Percentiles rank a stretch among this genome's conserved stretches.
phyloP scores from a whole-genome alignment of 2,329 filamentous ascomycete genomes.

The Fusarium cicatricum region DNA sequence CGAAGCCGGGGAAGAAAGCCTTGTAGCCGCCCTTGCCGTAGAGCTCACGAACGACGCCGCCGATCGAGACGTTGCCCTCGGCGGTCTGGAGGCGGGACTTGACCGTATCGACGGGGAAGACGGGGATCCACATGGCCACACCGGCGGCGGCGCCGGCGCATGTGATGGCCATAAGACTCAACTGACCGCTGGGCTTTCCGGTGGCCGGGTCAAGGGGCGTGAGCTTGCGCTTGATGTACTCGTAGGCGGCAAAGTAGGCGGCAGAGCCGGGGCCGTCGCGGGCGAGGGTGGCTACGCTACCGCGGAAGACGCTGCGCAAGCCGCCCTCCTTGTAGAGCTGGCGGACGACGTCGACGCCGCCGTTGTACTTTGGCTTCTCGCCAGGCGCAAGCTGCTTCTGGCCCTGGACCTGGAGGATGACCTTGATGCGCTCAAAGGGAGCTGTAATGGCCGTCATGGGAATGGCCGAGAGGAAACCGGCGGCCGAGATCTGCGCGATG shows the following conservation, averaged over 20 bases:
- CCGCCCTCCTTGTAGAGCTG: slow-evolving; percentile 94
- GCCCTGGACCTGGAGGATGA: slow-evolving; percentile 96
- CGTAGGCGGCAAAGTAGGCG: slow-evolving; percentile 97
- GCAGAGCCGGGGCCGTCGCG: slow-evolving; percentile 92
- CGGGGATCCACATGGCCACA: slow-evolving; percentile 98
- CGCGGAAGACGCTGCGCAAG: slow-evolving; percentile 90
- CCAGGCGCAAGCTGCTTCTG: slow-evolving; percentile 88
- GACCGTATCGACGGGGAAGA: slow-evolving; percentile 97
- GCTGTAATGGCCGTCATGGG: slow-evolving; percentile 99
- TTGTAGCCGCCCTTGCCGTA: slow-evolving; percentile 83
- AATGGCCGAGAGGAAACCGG: slow-evolving; percentile 97
- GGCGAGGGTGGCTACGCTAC: slow-evolving; percentile 88
- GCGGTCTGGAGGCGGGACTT: slow-evolving; percentile 94
- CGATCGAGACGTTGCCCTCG: slow-evolving; percentile 82
- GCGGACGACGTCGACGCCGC: slow-evolving; percentile 87
- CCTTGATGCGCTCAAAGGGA: slow-evolving; percentile 98
- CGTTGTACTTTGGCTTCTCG: slow-evolving; percentile 91
- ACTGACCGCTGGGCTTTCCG: slow-evolving; percentile 76
- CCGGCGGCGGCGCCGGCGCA: slow-evolving; percentile 89
- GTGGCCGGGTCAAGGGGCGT: slow-evolving; percentile 81
- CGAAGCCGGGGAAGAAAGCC: slow-evolving; percentile 97
- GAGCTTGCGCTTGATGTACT: slow-evolving; percentile 88
- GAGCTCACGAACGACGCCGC: slow-evolving; percentile 81
- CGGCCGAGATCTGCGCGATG: slow-evolving; percentile 87
- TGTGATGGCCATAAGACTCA: slow-evolving; percentile 84